These are phyloP conservation scores for Leptographium radiaticola DNA, from an alignment of 2,329 filamentous ascomycete genomes.

Conservation along the genomic window DNA sequence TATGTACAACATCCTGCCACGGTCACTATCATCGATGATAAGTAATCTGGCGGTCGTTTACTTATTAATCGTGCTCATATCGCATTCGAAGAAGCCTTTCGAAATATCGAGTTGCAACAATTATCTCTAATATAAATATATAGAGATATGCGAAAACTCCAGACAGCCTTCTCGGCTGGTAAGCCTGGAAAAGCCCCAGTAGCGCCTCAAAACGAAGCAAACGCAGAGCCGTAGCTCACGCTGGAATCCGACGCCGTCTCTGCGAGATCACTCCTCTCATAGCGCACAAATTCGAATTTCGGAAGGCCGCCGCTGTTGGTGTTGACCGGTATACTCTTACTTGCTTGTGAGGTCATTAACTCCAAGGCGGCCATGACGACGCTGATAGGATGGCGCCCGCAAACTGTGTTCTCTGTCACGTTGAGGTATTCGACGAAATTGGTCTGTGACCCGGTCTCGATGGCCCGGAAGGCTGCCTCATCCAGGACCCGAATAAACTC, in stretches of 20 bases:
- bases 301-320: background rate
- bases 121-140: no score
- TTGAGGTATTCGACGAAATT: constrained; percentile 56
- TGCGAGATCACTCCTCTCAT: constrained; percentile 74
- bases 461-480: constrained; percentile 68
- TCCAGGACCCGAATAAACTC: constrained; percentile 77
- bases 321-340: background rate
- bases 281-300: constrained; percentile 66
- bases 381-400: constrained; percentile 87
- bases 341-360: constrained; percentile 28
- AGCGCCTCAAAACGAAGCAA: constrained; percentile 46
- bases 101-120: background rate
- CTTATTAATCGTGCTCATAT: background rate
- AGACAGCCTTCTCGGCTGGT: background rate
- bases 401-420: constrained; percentile 79
- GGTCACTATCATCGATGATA: background rate
- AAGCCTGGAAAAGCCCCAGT: background rate
- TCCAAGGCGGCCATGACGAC: constrained; percentile 84
- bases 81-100: background rate
- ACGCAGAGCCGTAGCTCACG: constrained; percentile 91
- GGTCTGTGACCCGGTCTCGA: constrained; percentile 61
- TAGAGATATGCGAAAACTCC: background rate
- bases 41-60: no score
- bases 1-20: background rate
- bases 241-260: constrained; percentile 59